Evolutionary conservation across 345 rosid genomes (phyloP).

Genomic region (Bruguiera gymnorhiza): DNA sequence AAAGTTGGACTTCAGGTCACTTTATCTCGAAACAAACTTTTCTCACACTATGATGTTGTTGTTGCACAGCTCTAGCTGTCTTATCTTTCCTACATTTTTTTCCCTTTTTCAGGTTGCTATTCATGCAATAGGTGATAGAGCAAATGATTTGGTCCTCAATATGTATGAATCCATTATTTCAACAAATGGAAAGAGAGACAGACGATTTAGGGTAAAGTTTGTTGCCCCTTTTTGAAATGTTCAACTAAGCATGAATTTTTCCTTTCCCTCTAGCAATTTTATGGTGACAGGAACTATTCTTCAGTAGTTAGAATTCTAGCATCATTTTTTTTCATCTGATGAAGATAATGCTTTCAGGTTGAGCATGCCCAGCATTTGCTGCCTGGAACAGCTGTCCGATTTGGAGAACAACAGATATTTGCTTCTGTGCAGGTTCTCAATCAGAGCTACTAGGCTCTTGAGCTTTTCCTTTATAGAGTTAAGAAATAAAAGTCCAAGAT

Average conservation of each 20-base stretch:
- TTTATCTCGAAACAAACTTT: background rate
- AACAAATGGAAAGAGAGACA: slow-evolving; percentile 65
- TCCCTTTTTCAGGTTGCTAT: slow-evolving; percentile 61
- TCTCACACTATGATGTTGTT: background rate
- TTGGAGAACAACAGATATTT: slow-evolving; percentile 63
- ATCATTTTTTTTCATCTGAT: slow-evolving; percentile 8
- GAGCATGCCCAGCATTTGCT: slow-evolving; percentile 93
- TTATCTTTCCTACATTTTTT: background rate
- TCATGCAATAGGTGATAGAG: slow-evolving; percentile 94
- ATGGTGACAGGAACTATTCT: background rate
- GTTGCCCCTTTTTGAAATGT: slow-evolving; percentile 15
- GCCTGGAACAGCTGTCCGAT: slow-evolving; percentile 52
- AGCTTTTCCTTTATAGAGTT: too few relatives aligned
- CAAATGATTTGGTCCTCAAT: slow-evolving; percentile 71
- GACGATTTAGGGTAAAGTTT: slow-evolving; percentile 75
- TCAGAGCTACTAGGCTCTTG: background rate
- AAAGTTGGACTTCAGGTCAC: slow-evolving; percentile 76
- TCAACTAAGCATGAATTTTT: background rate
- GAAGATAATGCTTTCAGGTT: slow-evolving; percentile 43
- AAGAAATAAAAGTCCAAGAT: too few relatives aligned
- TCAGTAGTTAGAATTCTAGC: background rate
- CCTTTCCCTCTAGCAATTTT: slow-evolving; percentile 2
- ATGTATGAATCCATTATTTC: slow-evolving; percentile 54
- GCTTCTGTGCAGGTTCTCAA: slow-evolving; percentile 78
- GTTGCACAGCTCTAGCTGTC: background rate